Evolutionary conservation across 371 early-diverging fungal species (phyloP).

Genomic region (Gilbertella persicaria): DNA sequence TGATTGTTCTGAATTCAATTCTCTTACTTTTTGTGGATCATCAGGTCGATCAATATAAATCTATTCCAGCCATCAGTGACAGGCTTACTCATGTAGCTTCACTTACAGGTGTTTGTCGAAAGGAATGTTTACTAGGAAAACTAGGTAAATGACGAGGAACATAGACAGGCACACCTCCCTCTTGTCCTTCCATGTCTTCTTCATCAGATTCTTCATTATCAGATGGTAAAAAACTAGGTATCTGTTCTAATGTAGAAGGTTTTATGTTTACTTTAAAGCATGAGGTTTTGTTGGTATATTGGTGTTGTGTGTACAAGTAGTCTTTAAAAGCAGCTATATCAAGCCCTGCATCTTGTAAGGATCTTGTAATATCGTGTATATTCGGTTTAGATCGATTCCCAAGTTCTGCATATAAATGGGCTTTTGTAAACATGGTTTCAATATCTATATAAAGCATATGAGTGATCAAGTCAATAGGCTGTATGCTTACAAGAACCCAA

Average conservation of each 20-base stretch:
- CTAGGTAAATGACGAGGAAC: conserved; percentile 58
- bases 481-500: conserved; percentile 46
- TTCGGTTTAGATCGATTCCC: conserved; percentile 57
- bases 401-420: conserved; percentile 56
- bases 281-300: conserved; percentile 19
- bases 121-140: conserved; percentile 64
- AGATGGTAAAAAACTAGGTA: conserved; percentile 43
- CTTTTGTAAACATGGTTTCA: conserved; percentile 44
- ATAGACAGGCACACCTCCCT: conserved; percentile 39
- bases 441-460: conserved; percentile 39
- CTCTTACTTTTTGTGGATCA: conserved; percentile 62
- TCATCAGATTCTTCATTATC: conserved; percentile 51
- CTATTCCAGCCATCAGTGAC: conserved; percentile 21
- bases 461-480: not conserved
- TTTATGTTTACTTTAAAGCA: conserved; percentile 29
- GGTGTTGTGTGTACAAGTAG: conserved; percentile 33
- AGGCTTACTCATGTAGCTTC: not conserved
- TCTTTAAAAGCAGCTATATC: conserved; percentile 32
- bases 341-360: conserved; percentile 40
- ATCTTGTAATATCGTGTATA: conserved; percentile 53
- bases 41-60: conserved; percentile 61
- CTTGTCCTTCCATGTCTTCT: conserved; percentile 27
- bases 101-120: conserved; percentile 62
- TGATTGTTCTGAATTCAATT: conserved; percentile 64
- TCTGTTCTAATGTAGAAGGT: conserved; percentile 31